Evolutionary conservation across 1,139 yeast species (phyloP).

Genomic region (Yamadazyma siamensis): DNA sequence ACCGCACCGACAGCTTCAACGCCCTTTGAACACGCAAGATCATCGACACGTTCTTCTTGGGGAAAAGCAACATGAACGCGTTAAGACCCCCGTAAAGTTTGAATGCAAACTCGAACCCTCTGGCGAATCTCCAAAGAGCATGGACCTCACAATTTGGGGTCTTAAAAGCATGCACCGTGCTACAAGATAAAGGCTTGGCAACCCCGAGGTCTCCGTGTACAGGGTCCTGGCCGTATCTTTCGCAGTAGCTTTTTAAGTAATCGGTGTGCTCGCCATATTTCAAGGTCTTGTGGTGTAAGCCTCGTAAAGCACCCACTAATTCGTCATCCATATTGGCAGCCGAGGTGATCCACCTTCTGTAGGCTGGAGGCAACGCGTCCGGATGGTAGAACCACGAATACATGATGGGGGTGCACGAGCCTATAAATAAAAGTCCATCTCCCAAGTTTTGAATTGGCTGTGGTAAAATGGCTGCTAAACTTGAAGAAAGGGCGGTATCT

Average conservation of each 20-base stretch:
- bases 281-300: conserved; percentile 20
- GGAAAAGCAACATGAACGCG: conserved; percentile 27
- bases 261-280: conserved; percentile 27
- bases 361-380: conserved; percentile 32
- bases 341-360: conserved; percentile 37
- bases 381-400: conserved; percentile 35
- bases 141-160: conserved; percentile 35
- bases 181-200: conserved; percentile 27
- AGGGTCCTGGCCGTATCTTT: conserved; percentile 24
- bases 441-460: conserved; percentile 17
- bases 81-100: conserved; percentile 33
- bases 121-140: conserved; percentile 34
- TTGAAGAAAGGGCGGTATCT: conserved; percentile 30
- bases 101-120: conserved; percentile 33
- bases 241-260: conserved; percentile 22
- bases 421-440: conserved; percentile 28
- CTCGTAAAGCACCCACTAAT: conserved; percentile 20
- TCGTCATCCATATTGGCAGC: conserved; percentile 41
- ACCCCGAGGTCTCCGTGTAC: conserved; percentile 18
- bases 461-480: conserved; percentile 19
- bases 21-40: conserved; percentile 20
- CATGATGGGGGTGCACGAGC: conserved; percentile 31
- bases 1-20: conserved; percentile 22
- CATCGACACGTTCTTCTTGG: conserved; percentile 19
- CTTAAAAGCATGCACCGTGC: conserved; percentile 31